These are phyloP conservation scores for Bassia scoparia DNA, from an alignment of 148 eudicot species.

Conservation along the genomic window DNA sequence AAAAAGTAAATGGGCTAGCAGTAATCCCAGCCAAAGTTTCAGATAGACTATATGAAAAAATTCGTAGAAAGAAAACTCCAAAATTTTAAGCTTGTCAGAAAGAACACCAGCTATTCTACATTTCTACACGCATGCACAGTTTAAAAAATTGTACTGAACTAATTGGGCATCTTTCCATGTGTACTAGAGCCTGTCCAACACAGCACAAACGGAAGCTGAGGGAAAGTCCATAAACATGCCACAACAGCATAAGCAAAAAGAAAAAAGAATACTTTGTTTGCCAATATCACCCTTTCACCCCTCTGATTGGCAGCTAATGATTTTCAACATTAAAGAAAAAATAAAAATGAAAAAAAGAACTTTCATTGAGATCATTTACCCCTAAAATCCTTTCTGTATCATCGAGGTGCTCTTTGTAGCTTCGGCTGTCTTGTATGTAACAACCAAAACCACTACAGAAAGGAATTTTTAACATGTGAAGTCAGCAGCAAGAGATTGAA, in stretches of 20 bases:
- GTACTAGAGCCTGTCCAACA: too few relatives aligned
- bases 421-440: slow-evolving; percentile 57
- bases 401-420: slow-evolving; percentile 57
- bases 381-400: slow-evolving; percentile 61
- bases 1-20: background rate
- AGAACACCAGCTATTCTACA: background rate
- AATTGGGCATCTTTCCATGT: too few relatives aligned
- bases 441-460: slow-evolving; percentile 57
- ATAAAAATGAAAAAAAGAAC: background rate
- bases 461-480: background rate
- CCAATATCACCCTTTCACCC: background rate
- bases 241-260: too few relatives aligned
- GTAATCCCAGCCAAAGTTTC: background rate
- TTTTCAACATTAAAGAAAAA: background rate
- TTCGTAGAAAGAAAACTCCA: background rate
- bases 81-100: too few relatives aligned
- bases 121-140: background rate
- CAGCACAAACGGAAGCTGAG: too few relatives aligned
- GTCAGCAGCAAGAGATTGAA: background rate
- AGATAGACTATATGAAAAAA: background rate
- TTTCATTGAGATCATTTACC: slow-evolving; percentile 36
- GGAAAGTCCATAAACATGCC: too few relatives aligned
- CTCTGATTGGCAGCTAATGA: background rate
- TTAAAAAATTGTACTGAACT: background rate
- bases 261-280: background rate